Evolutionary conservation across 1,284 basidiomycete genomes (phyloP), one percentile per base, ranked within the genome.

Genomic region (Heterobasidion occidentale): DNA sequence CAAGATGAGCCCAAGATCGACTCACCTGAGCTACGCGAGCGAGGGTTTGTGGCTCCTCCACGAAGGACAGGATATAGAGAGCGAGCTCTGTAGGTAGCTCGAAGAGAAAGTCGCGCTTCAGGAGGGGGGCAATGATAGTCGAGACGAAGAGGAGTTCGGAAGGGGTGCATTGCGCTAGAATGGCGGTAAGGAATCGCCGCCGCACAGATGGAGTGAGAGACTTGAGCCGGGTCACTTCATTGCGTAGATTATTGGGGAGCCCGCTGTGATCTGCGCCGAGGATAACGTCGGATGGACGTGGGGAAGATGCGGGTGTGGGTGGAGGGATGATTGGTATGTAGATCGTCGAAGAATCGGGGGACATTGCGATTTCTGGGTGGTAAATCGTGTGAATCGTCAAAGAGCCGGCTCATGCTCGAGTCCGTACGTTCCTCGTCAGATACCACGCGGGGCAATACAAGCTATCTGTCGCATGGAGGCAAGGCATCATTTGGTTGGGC

Each of bases 91-190:
- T 74, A 0, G 96, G 96, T 1, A 98, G 76, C 34, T 88, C 84
- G 5, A 78, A 73, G 27, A 98, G 76, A 67, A 96, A 95, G 68
- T 98, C 94, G 7, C 92, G 84, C 66, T 90, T 89, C 62, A 98
- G 83, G 36, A 90, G 79, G 0, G 93, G 91, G 0, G 85, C 77
- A 67, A 98, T 88, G 54, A 76, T 77, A 9, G 78, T 78, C 0
- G 89, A 90, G 56, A 97, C 78, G 67, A 88, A 89, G 14, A 90
- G 77, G 12, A 97, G 84, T 65, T 97, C 92, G 9, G 83, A 75
- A 2, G 87, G 79, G 1, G 82, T 80, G 63, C 92, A 86, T 49
- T 84, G 77, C 46, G 75, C 70, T 8, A 94, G 74, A 46, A 94
- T 71, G 1, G 81, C 70, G 14, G 78, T 67, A 46, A 95, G 79